Percentiles rank a stretch among this genome's conserved stretches.
phyloP scores from a whole-genome alignment of 306 rosid genomes.

The Datisca glomerata region DNA sequence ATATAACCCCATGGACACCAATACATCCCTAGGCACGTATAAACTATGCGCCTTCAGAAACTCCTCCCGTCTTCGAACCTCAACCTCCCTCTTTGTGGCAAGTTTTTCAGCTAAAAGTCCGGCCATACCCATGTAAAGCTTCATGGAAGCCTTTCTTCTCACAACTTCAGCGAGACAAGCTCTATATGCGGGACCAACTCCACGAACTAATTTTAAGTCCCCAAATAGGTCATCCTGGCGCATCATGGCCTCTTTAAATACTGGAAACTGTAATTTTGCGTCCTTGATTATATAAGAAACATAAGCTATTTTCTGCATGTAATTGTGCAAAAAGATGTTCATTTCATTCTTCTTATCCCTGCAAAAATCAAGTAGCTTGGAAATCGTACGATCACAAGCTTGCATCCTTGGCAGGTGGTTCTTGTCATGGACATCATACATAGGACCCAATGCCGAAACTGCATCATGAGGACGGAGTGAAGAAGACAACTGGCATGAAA shows the following conservation, averaged over 20 bases:
- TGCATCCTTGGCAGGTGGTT: slow-evolving; percentile 79
- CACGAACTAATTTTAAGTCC: slow-evolving; percentile 69
- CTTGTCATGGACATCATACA: slow-evolving; percentile 93
- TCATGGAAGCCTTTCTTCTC: slow-evolving; percentile 87
- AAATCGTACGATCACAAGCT: slow-evolving; percentile 64
- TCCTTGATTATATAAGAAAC: slow-evolving; percentile 76
- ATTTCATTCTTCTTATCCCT: slow-evolving; percentile 78
- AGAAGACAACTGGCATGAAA: slow-evolving; percentile 71
- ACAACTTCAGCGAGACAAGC: slow-evolving; percentile 95
- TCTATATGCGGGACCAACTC: slow-evolving; percentile 83
- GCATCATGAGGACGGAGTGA: slow-evolving; percentile 99
- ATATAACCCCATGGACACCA: slow-evolving; percentile 77
- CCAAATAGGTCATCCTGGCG: slow-evolving; percentile 73
- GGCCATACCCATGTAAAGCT: slow-evolving; percentile 99
- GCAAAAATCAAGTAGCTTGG: slow-evolving; percentile 63
- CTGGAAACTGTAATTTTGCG: slow-evolving; percentile 89
- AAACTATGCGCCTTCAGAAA: slow-evolving; percentile 52
- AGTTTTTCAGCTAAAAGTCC: slow-evolving; percentile 94
- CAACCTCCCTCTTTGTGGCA: slow-evolving; percentile 77
- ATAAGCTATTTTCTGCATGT: slow-evolving; percentile 67
- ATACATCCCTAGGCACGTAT: slow-evolving; percentile 72
- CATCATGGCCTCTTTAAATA: slow-evolving; percentile 87
- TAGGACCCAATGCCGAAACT: slow-evolving; percentile 97
- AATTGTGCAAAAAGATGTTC: slow-evolving; percentile 65
- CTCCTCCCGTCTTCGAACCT: slow-evolving; percentile 63